Percentiles rank a stretch among this genome's conserved stretches.
Evolutionary conservation across 495 filamentous ascomycete genomes (phyloP).

Genomic region (Penicillium chermesinum): DNA sequence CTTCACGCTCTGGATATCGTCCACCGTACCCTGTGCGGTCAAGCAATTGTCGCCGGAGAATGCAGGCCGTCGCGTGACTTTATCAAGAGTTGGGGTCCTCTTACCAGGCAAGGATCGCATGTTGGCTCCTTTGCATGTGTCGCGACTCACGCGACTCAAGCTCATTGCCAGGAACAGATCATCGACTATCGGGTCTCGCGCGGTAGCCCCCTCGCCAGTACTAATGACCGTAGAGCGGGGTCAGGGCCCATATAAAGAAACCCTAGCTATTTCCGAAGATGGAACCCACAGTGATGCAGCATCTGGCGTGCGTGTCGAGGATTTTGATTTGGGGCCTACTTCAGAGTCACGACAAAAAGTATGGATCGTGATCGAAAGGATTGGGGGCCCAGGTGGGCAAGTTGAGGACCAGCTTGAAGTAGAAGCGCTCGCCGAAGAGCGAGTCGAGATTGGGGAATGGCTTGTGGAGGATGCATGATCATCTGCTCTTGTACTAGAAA

Average conservation of each 20-base stretch:
- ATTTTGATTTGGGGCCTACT: slow-evolving; percentile 64
- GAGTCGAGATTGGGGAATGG: slow-evolving; percentile 57
- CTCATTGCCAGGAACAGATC: slow-evolving; percentile 45
- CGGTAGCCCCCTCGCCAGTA: slow-evolving; percentile 49
- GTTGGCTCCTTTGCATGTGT: slow-evolving; percentile 45
- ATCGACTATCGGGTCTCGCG: slow-evolving; percentile 31
- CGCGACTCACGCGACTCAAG: slow-evolving; percentile 54
- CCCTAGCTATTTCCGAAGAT: slow-evolving; percentile 52
- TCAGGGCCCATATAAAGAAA: slow-evolving; percentile 58
- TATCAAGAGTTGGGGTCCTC: slow-evolving; percentile 47
- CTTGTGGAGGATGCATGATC: slow-evolving; percentile 28
- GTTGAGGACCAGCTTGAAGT: slow-evolving; percentile 56
- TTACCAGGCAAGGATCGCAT: slow-evolving; percentile 47
- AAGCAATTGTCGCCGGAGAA: slow-evolving; percentile 56
- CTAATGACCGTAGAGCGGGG: slow-evolving; percentile 63
- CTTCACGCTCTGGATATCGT: slow-evolving; percentile 70
- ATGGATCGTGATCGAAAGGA: slow-evolving; percentile 75
- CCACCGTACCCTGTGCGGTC: slow-evolving; percentile 49
- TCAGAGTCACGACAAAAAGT: slow-evolving; percentile 47
- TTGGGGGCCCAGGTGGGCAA: slow-evolving; percentile 49
- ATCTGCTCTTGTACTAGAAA: too few species aligned
- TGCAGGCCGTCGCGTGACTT: slow-evolving; percentile 59
- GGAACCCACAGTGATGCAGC: slow-evolving; percentile 66
- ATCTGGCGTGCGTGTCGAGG: slow-evolving; percentile 62
- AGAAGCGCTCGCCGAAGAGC: slow-evolving; percentile 63